Conservation (phyloP, 257 asterid genomes). For the Solanum clarkiae region DNA sequence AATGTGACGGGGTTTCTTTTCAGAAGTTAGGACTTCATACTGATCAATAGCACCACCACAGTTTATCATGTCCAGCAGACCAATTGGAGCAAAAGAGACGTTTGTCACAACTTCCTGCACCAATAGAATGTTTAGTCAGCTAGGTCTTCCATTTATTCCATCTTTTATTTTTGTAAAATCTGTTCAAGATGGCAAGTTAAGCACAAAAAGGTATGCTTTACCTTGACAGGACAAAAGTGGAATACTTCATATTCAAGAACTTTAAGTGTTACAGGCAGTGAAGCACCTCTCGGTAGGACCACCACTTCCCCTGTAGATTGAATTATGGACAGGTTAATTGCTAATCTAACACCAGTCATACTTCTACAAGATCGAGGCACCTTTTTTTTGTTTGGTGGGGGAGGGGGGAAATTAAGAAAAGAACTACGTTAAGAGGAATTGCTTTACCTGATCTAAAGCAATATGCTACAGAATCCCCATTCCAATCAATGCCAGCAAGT, state of each 20-base stretch:
- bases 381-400: neutral
- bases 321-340: neutral
- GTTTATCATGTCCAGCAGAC: conserved; percentile 84
- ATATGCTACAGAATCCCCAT: conserved; percentile 58
- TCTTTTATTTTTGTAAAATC: neutral
- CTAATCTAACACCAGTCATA: neutral
- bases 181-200: neutral
- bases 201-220: conserved; percentile 14
- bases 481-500: conserved; percentile 72
- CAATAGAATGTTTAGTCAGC: neutral
- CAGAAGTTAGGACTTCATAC: conserved; percentile 20
- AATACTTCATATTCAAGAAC: conserved; percentile 85
- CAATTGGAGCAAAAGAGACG: conserved; percentile 71
- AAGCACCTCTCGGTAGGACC: conserved; percentile 59
- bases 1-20: conserved; percentile 8
- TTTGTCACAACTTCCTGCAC: conserved; percentile 38
- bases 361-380: neutral
- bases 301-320: conserved; percentile 31
- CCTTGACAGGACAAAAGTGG: conserved; percentile 86
- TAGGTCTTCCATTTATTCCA: neutral
- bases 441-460: conserved; percentile 44
- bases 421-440: neutral
- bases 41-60: conserved; percentile 75
- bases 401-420: neutral
- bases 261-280: conserved; percentile 69